Percentiles rank a stretch among this genome's conserved stretches.
Evolutionary conservation across 345 rosid genomes (phyloP).

Genomic region (Balakata baccata): DNA sequence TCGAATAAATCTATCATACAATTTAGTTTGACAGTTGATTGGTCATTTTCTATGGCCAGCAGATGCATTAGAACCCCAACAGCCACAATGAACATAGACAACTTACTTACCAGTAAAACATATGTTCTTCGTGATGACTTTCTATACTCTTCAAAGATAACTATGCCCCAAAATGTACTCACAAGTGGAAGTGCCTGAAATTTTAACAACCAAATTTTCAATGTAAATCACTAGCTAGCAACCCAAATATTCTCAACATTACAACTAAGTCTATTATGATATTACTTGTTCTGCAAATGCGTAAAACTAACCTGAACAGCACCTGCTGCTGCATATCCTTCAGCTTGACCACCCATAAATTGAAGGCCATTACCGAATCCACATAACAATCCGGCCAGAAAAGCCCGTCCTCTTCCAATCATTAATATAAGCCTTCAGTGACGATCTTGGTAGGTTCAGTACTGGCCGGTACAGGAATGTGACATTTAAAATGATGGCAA

Average conservation of each 20-base stretch:
- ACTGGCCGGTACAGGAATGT: conserved; percentile 65
- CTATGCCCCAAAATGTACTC: conserved; percentile 88
- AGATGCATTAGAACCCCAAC: conserved; percentile 80
- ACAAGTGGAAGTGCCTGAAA: conserved; percentile 89
- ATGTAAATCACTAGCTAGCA: too few species aligned
- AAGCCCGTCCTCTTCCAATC: conserved; percentile 91
- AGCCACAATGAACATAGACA: conserved; percentile 69
- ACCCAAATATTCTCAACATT: background rate
- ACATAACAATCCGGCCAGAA: conserved; percentile 78
- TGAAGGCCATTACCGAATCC: conserved; percentile 89
- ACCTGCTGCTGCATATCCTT: conserved; percentile 91
- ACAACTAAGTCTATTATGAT: background rate
- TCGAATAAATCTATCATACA: too few species aligned
- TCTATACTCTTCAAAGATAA: conserved; percentile 82
- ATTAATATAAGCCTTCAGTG: conserved; percentile 63
- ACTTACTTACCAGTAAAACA: conserved; percentile 55
- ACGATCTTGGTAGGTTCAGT: conserved; percentile 56
- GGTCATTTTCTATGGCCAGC: conserved; percentile 66
- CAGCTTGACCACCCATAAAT: conserved; percentile 93
- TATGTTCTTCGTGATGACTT: conserved; percentile 75
- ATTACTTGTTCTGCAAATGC: background rate
- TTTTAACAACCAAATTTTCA: too few species aligned
- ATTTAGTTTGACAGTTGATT: too few species aligned
- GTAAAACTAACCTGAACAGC: conserved; percentile 63
- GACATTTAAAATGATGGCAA: conserved; percentile 62